Percentiles rank a stretch among this genome's conserved stretches.
Evolutionary conservation across 352 stramenopile species (phyloP).

Genomic region (Phytopythium montanum): DNA sequence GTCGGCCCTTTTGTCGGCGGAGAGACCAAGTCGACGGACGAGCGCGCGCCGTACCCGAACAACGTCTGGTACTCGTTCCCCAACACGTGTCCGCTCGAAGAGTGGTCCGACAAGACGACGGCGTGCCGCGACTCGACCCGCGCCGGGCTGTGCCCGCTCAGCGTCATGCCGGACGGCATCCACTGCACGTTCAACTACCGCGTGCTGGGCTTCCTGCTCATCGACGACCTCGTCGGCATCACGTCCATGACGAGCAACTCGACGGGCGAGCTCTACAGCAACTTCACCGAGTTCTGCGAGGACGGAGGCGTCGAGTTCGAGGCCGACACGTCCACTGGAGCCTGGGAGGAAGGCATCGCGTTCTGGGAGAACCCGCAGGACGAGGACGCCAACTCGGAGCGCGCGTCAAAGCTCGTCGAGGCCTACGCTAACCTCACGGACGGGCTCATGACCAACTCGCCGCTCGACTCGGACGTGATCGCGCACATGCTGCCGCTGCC

Average conservation of each 20-base stretch:
- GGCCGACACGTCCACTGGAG: slow-evolving; percentile 16
- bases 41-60: slow-evolving; percentile 38
- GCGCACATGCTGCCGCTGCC: slow-evolving; percentile 39
- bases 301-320: slow-evolving; percentile 44
- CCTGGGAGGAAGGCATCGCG: slow-evolving; percentile 27
- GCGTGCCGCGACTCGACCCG: slow-evolving; percentile 20
- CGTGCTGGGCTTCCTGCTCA: slow-evolving; percentile 36
- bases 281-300: slow-evolving; percentile 46
- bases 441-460: slow-evolving; percentile 24
- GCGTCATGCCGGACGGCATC: slow-evolving; percentile 34
- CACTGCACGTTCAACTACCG: slow-evolving; percentile 40
- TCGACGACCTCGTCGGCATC: slow-evolving; percentile 59
- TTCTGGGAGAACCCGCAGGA: slow-evolving; percentile 51
- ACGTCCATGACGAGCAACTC: slow-evolving; percentile 30
- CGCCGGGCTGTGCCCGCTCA: slow-evolving; percentile 34
- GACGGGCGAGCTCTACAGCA: slow-evolving; percentile 21
- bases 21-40: slow-evolving; percentile 30
- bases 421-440: slow-evolving; percentile 47
- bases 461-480: slow-evolving; percentile 21
- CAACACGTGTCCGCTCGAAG: slow-evolving; percentile 46
- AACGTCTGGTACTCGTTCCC: slow-evolving; percentile 71
- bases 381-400: slow-evolving; percentile 25
- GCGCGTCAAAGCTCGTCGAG: slow-evolving; percentile 25
- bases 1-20: slow-evolving; percentile 65
- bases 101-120: slow-evolving; percentile 21